These are phyloP conservation scores for Mucor mucedo DNA, from an alignment of 371 early-diverging fungal genomes.

Conservation along the genomic window DNA sequence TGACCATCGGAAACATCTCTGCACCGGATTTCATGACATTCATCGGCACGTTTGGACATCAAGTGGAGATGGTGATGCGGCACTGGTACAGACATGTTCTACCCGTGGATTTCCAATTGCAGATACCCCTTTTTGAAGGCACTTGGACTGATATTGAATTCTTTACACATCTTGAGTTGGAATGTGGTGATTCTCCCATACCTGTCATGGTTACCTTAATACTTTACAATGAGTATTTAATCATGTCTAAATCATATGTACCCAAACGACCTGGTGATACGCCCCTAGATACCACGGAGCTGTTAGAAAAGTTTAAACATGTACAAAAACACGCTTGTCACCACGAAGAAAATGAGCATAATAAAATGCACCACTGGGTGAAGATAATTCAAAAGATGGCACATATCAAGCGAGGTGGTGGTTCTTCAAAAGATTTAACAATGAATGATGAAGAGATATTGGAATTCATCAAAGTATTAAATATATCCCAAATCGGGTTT, in stretches of 20 bases:
- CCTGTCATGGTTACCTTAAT: constrained; percentile 26
- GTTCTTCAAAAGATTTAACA: neutral
- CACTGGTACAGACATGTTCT: constrained; percentile 38
- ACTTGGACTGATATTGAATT: constrained; percentile 20
- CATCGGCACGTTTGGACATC: constrained; percentile 38
- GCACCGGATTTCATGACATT: constrained; percentile 20
- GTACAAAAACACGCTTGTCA: neutral
- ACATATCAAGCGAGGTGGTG: neutral
- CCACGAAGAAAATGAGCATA: neutral
- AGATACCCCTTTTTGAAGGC: constrained; percentile 41
- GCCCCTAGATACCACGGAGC: neutral
- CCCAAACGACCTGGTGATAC: constrained; percentile 12
- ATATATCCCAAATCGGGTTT: constrained; percentile 13
- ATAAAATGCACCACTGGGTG: neutral
- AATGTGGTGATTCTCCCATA: constrained; percentile 18
- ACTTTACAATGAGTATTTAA: constrained; percentile 34
- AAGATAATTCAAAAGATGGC: constrained; percentile 13
- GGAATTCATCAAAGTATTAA: constrained; percentile 11
- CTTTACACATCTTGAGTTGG: constrained; percentile 22
- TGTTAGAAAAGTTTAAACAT: neutral
- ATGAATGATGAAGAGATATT: constrained; percentile 27
- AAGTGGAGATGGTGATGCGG: constrained; percentile 43
- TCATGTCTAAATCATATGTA: constrained; percentile 24
- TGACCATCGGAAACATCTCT: neutral
- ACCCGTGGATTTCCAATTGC: constrained; percentile 29